phyloP scores from a whole-genome alignment of 108 stramenopile genomes.

The Thalassiosira profunda region DNA sequence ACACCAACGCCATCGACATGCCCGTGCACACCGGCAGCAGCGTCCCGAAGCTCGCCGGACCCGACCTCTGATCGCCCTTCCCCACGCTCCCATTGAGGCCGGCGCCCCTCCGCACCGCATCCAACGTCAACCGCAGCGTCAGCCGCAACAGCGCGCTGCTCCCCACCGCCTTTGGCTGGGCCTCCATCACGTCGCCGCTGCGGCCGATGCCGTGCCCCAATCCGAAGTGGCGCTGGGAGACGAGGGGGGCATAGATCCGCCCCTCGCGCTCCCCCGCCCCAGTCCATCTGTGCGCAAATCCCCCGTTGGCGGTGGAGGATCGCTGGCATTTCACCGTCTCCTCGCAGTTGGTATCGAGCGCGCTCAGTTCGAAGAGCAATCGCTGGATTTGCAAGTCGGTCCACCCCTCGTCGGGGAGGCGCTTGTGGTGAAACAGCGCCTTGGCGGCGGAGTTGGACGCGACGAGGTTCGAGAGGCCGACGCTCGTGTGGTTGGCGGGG shows the following conservation, averaged over 20 bases:
- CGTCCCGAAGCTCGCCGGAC: conserved; percentile 75
- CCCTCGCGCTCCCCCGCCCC: conserved; percentile 99
- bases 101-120: conserved; percentile 91
- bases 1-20: conserved; percentile 87
- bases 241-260: conserved; percentile 91
- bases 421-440: conserved; percentile 73
- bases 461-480: conserved; percentile 79
- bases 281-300: conserved; percentile 66
- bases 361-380: conserved; percentile 73
- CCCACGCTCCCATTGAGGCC: conserved; percentile 61
- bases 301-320: background rate
- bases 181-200: conserved; percentile 96
- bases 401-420: conserved; percentile 83
- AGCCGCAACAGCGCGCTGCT: conserved; percentile 92
- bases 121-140: conserved; percentile 74
- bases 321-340: conserved; percentile 38
- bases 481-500: conserved; percentile 79
- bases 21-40: conserved; percentile 96
- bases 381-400: conserved; percentile 86
- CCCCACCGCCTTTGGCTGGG: conserved; percentile 99
- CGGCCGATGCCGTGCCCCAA: conserved; percentile 98
- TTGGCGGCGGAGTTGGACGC: conserved; percentile 69
- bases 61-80: conserved; percentile 24
- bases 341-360: conserved; percentile 90
- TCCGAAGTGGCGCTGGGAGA: conserved; percentile 90